phyloP scores from a whole-genome alignment of 2,329 filamentous ascomycete genomes.

The Diaporthe sp. region DNA sequence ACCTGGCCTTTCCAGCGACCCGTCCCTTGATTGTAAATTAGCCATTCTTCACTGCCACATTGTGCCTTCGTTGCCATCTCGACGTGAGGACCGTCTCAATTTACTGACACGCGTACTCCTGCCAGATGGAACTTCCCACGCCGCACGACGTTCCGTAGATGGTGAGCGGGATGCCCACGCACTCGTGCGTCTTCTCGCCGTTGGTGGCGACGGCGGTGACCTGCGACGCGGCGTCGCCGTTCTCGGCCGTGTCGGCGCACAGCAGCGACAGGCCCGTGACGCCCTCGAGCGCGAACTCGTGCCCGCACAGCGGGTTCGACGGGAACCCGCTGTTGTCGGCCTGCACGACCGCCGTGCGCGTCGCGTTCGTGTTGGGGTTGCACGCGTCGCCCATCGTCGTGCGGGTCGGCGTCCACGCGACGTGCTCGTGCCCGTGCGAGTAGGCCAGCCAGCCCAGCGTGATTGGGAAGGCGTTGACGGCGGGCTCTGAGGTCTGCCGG shows the following conservation, averaged over 20 bases:
- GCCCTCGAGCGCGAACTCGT: constrained; percentile 39
- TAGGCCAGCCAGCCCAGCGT: not conserved
- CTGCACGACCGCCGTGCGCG: constrained; percentile 35
- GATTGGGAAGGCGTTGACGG: not conserved
- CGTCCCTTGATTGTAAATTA: not conserved
- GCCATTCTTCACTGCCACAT: no score
- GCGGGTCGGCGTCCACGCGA: constrained; percentile 32
- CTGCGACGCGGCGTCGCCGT: constrained; percentile 20
- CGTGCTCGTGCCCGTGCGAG: not conserved
- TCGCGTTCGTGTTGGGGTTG: constrained; percentile 21
- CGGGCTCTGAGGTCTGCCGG: not conserved
- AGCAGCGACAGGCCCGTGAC: constrained; percentile 36
- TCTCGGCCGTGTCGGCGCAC: constrained; percentile 34
- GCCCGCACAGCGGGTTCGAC: constrained; percentile 40
- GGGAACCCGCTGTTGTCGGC: constrained; percentile 21
- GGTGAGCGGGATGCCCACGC: constrained; percentile 14
- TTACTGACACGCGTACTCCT: constrained; percentile 39
- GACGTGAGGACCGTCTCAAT: no score
- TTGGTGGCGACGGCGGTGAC: constrained; percentile 42
- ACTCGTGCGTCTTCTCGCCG: constrained; percentile 40
- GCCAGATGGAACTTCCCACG: constrained; percentile 15
- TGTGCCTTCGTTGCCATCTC: no score
- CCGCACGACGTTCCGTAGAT: constrained; percentile 32
- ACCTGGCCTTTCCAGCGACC: not conserved
- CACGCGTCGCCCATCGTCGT: constrained; percentile 40